Evolutionary conservation across 768 basidiomycete genomes (phyloP).

Genomic region (Piloderma croceum): DNA sequence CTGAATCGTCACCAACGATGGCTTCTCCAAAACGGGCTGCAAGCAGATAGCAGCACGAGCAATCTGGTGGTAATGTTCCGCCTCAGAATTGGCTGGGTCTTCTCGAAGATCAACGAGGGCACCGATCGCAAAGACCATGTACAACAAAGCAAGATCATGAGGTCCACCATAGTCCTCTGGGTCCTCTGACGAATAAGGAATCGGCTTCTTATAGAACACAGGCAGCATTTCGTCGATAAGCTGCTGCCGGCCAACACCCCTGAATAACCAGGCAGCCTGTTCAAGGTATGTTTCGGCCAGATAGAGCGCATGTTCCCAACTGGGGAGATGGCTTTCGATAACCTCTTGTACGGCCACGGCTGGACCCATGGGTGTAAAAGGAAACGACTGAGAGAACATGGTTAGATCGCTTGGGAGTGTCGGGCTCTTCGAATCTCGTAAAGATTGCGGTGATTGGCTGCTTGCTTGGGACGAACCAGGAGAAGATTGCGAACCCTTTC

Average conservation of each 20-base stretch:
- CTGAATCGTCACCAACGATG: constrained; percentile 66
- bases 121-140: constrained; percentile 45
- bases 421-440: no score
- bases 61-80: constrained; percentile 63
- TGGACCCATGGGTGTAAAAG: constrained; percentile 56
- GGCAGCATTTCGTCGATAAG: constrained; percentile 38
- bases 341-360: constrained; percentile 41
- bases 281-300: constrained; percentile 42
- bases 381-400: constrained; percentile 60
- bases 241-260: constrained; percentile 41
- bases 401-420: no score
- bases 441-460: no score
- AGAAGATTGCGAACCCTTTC: constrained; percentile 13
- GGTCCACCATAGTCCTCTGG: constrained; percentile 31
- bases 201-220: constrained; percentile 30
- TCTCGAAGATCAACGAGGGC: constrained; percentile 25
- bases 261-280: constrained; percentile 50
- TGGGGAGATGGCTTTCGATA: constrained; percentile 50
- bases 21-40: constrained; percentile 66
- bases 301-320: constrained; percentile 41
- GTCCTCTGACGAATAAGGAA: constrained; percentile 5
- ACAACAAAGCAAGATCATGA: constrained; percentile 47
- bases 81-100: constrained; percentile 31
- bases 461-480: no score
- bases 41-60: constrained; percentile 59